Base-by-base conservation (phyloP, 352 stramenopile species). In the Phytophthora lateralis region DNA sequence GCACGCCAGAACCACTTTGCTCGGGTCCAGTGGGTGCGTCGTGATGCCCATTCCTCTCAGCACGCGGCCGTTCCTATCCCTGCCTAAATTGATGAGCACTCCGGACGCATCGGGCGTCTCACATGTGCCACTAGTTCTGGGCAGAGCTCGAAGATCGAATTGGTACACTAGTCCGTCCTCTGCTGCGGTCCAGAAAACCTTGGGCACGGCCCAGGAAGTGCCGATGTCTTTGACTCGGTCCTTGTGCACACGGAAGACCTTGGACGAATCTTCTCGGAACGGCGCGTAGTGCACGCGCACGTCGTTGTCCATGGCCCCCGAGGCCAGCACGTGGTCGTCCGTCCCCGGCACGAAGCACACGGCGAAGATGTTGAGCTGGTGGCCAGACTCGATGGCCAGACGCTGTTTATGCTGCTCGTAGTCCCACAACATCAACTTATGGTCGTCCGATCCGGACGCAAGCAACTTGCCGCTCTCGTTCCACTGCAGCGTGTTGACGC, bases 401-500 rank as follows among this genome's bases (percentile, higher is more conserved):
- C 73, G 68, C 48, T 71, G 60, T 61, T 75, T 74, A 27, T 76
- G 73, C 24, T 75, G 75, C 35, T 68, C 63, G 62, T 95, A 94
- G 53, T 90, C 85, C 87, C 88, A 97, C 15, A 97, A 49, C 18
- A 92, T 65, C 32, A 97, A 68, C 1, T 79, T 74, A 27, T 77
- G 87, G 68, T 97, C 89, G 56, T 97, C 89, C 9, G 84, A 95
- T n/a, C 87, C 89, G 0, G 85, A 95, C 6, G 77, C 87, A 15
- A 97, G 55, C 17, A 91, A 37, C 14, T 65, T 74, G 4, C 89
- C 89, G 5, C 38, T 77, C 21, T 76, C 71, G 48, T 91, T 95
- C 89, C 89, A 97, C 24, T 83, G 73, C 48, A 97, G 55, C 49
- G 90, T 87, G 66, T 97, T 97, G 24, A 97, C 89, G 66, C 89